Evolutionary conservation across 2,329 filamentous ascomycete genomes (phyloP).

Genomic region (Aureobasidium pullulans): DNA sequence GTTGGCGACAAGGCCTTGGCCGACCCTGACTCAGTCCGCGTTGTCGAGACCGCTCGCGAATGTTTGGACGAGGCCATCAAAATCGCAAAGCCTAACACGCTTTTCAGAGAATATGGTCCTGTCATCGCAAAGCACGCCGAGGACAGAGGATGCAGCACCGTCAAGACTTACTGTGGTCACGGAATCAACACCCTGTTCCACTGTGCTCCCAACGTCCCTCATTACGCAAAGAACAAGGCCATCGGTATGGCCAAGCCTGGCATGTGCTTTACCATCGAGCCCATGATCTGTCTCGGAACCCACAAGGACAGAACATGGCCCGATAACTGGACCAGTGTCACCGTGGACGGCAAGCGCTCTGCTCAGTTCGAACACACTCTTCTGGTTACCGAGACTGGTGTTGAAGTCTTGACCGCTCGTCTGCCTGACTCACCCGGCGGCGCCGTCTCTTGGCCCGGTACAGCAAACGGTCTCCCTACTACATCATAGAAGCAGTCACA

Average conservation of each 20-base stretch:
- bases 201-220: slow-evolving; percentile 85
- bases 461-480: slow-evolving; percentile 7
- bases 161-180: slow-evolving; percentile 93
- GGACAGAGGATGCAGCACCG: slow-evolving; percentile 74
- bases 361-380: slow-evolving; percentile 92
- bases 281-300: slow-evolving; percentile 91
- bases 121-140: slow-evolving; percentile 95
- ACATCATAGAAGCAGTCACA: background rate
- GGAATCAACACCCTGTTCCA: slow-evolving; percentile 94
- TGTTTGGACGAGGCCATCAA: slow-evolving; percentile 87
- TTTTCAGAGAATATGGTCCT: slow-evolving; percentile 89
- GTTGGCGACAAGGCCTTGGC: slow-evolving; percentile 80
- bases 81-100: slow-evolving; percentile 83
- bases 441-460: slow-evolving; percentile 52
- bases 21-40: slow-evolving; percentile 78
- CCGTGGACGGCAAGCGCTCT: slow-evolving; percentile 77
- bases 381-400: slow-evolving; percentile 73
- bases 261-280: slow-evolving; percentile 99
- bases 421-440: slow-evolving; percentile 68
- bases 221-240: slow-evolving; percentile 98
- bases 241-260: slow-evolving; percentile 89
- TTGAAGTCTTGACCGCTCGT: slow-evolving; percentile 73
- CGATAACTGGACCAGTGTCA: slow-evolving; percentile 97
- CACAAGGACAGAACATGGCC: slow-evolving; percentile 95
- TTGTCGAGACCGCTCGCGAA: slow-evolving; percentile 84